Percentiles rank a stretch among this genome's conserved stretches.
Evolutionary conservation across 2,329 filamentous ascomycete genomes (phyloP).

Genomic region (Zopfia rhizophila): DNA sequence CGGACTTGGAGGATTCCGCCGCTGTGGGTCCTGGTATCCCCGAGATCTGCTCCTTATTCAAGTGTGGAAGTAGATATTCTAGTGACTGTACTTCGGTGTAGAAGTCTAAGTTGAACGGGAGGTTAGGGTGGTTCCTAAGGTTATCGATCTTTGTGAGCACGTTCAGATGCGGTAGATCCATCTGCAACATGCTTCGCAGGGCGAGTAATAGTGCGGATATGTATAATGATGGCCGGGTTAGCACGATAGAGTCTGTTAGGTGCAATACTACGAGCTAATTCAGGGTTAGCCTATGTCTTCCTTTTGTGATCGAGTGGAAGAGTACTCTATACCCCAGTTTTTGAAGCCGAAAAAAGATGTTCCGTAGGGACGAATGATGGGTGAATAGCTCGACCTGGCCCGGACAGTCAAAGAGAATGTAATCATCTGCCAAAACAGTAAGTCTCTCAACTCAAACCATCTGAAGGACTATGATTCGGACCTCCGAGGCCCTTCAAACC

Average conservation of each 20-base stretch:
- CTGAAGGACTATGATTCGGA: slow-evolving; percentile 36
- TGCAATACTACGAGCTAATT: slow-evolving; percentile 88
- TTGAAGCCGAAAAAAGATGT: slow-evolving; percentile 90
- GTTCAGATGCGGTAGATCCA: slow-evolving; percentile 96
- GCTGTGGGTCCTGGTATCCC: slow-evolving; percentile 45
- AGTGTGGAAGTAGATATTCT: slow-evolving; percentile 80
- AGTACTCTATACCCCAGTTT: slow-evolving; percentile 91
- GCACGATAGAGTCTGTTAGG: slow-evolving; percentile 91
- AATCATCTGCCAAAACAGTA: slow-evolving; percentile 71
- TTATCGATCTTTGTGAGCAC: slow-evolving; percentile 99
- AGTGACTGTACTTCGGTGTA: slow-evolving; percentile 98
- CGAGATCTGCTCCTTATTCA: slow-evolving; percentile 75
- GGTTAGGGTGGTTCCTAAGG: slow-evolving; percentile 80
- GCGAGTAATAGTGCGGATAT: slow-evolving; percentile 93
- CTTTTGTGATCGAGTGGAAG: slow-evolving; percentile 39
- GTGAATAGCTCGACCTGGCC: slow-evolving; percentile 98
- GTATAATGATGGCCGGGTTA: slow-evolving; percentile 93
- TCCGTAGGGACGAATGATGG: slow-evolving; percentile 89
- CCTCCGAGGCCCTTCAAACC: slow-evolving; percentile 78
- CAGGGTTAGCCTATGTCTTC: slow-evolving; percentile 34
- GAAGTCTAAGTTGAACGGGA: slow-evolving; percentile 95
- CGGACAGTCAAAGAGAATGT: slow-evolving; percentile 94
- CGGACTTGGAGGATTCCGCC: slow-evolving; percentile 53
- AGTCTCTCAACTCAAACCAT: background rate
- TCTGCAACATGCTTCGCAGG: slow-evolving; percentile 95